These are phyloP conservation scores for Solanum ahanhuiri DNA, from an alignment of 257 asterid species.

Conservation along the genomic window DNA sequence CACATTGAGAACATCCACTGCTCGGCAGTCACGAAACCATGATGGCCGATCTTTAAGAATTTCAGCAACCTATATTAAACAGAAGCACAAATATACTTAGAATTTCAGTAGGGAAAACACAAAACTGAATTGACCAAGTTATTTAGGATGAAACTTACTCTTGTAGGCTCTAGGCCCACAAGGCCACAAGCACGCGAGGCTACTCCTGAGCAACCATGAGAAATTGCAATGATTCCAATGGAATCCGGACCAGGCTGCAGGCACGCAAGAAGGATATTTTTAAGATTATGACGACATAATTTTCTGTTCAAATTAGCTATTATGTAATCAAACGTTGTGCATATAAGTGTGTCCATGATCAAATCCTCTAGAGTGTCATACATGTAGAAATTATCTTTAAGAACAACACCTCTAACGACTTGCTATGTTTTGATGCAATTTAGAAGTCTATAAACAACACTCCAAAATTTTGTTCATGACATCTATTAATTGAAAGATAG, in stretches of 20 bases:
- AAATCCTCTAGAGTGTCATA: background rate
- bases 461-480: background rate
- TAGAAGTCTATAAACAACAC: background rate
- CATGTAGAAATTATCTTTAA: background rate
- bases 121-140: background rate
- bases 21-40: constrained; percentile 95
- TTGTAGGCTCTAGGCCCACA: constrained; percentile 87
- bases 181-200: constrained; percentile 99
- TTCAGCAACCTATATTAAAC: constrained; percentile 66
- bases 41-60: constrained; percentile 91
- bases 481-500: background rate
- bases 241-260: constrained; percentile 70
- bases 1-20: constrained; percentile 78
- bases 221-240: constrained; percentile 52
- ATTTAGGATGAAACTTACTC: constrained; percentile 38
- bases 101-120: background rate
- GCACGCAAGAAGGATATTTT: background rate
- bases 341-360: background rate
- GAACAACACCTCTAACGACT: background rate
- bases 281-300: background rate
- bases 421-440: background rate
- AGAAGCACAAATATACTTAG: background rate
- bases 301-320: background rate
- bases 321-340: background rate
- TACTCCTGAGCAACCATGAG: constrained; percentile 53